These are phyloP conservation scores for Trichoderma asperellum DNA, from an alignment of 2,329 filamentous ascomycete genomes.

Conservation along the genomic window DNA sequence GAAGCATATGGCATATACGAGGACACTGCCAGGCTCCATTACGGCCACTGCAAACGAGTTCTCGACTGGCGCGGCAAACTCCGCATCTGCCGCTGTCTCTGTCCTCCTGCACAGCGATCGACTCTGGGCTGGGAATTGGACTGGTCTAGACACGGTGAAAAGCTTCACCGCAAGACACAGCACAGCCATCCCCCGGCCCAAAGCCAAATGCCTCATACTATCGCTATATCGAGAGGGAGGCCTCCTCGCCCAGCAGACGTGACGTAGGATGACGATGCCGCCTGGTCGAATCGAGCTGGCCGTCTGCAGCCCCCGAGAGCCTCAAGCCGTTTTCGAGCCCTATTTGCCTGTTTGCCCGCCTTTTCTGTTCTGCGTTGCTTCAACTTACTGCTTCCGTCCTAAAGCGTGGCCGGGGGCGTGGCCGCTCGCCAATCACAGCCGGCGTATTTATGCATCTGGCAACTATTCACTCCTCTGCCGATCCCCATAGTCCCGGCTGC, in stretches of 20 bases:
- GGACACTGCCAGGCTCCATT: background rate
- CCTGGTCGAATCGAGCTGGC: conserved; percentile 21
- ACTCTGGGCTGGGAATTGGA: conserved; percentile 4
- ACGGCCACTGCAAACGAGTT: background rate
- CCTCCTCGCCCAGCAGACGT: conserved; percentile 17
- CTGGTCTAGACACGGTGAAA: conserved; percentile 24
- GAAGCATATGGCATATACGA: background rate
- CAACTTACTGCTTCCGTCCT: conserved; percentile 4
- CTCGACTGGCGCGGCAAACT: background rate
- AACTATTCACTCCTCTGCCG: conserved; percentile 25
- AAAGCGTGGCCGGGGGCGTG: background rate
- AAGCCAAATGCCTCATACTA: conserved; percentile 30
- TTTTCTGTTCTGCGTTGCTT: background rate
- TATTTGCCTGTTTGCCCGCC: background rate
- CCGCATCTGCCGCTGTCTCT: background rate
- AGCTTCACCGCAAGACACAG: conserved; percentile 26
- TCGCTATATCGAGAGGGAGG: background rate
- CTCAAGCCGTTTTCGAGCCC: conserved; percentile 12
- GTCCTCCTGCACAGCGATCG: background rate
- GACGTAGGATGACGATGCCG: conserved; percentile 28
- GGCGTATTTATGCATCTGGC: conserved; percentile 25
- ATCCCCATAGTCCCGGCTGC: conserved; percentile 26
- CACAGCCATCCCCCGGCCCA: conserved; percentile 25
- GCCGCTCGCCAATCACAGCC: conserved; percentile 22
- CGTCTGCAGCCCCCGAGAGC: conserved; percentile 7